Percentiles rank a stretch among this genome's conserved stretches.
phyloP scores from a whole-genome alignment of 78 protist genomes.

The slime mould (Dictyostelium discoideum) region DNA sequence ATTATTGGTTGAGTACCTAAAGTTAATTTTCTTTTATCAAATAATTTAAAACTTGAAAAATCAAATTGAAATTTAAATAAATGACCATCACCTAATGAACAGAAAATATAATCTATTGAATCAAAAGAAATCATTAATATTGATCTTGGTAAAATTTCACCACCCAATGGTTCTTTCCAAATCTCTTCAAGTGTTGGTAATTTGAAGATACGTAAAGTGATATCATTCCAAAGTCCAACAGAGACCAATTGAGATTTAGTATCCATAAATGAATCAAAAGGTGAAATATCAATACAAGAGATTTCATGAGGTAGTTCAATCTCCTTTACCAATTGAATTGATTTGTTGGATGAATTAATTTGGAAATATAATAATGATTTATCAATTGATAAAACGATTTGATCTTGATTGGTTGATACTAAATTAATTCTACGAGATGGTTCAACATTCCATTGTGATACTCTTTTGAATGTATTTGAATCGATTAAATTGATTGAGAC shows the following conservation, averaged over 20 bases:
- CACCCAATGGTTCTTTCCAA: constrained; percentile 68
- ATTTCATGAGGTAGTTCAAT: constrained; percentile 80
- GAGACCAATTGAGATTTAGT: constrained; percentile 10
- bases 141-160: constrained; percentile 90
- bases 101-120: constrained; percentile 66
- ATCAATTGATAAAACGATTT: constrained; percentile 77
- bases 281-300: constrained; percentile 84
- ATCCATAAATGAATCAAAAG: constrained; percentile 34
- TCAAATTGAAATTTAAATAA: constrained; percentile 81
- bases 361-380: constrained; percentile 55
- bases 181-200: constrained; percentile 84
- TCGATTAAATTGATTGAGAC: constrained; percentile 29
- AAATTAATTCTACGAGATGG: constrained; percentile 42
- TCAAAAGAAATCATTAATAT: constrained; percentile 80
- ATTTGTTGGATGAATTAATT: not conserved
- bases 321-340: not conserved
- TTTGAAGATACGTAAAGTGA: constrained; percentile 71
- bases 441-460: constrained; percentile 65
- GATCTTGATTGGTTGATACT: constrained; percentile 63
- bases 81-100: constrained; percentile 95
- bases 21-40: constrained; percentile 82
- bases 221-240: constrained; percentile 92
- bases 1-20: constrained; percentile 92
- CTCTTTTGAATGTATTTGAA: not conserved
- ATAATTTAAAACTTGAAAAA: constrained; percentile 13